phyloP scores from a whole-genome alignment of 164 flowering plant genomes.

The Macadamia tetraphylla region DNA sequence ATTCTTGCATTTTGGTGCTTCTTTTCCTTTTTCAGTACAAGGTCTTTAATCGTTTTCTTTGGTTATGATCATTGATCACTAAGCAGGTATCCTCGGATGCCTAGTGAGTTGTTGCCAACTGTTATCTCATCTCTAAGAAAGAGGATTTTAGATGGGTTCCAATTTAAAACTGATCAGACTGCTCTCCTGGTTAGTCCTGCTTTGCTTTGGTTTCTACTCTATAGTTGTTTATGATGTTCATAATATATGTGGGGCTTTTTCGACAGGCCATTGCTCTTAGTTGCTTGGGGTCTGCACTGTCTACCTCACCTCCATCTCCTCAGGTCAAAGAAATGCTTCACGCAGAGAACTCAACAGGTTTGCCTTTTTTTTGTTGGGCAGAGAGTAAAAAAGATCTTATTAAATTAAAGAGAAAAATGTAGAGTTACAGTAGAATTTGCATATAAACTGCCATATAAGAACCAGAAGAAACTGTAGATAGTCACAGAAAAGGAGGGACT shows the following conservation, averaged over 20 bases:
- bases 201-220: slow-evolving; percentile 4
- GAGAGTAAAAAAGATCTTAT: too few species aligned
- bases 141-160: slow-evolving; percentile 47
- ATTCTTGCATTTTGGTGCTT: background rate
- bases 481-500: too few species aligned
- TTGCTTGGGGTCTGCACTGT: slow-evolving; percentile 76
- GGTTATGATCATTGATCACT: slow-evolving; percentile 7
- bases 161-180: slow-evolving; percentile 54
- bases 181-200: slow-evolving; percentile 60
- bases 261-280: slow-evolving; percentile 58
- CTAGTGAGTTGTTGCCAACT: slow-evolving; percentile 58
- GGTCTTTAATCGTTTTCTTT: slow-evolving; percentile 4
- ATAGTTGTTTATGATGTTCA: background rate
- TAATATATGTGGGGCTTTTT: slow-evolving; percentile 1
- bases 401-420: too few species aligned
- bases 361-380: slow-evolving; percentile 6
- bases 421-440: too few species aligned
- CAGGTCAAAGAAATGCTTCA: slow-evolving; percentile 56
- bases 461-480: background rate
- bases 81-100: slow-evolving; percentile 84
- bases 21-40: background rate
- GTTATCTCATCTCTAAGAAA: slow-evolving; percentile 46
- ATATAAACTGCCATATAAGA: too few species aligned
- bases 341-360: slow-evolving; percentile 60
- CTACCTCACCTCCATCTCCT: slow-evolving; percentile 59